Evolutionary conservation across 2,329 filamentous ascomycete genomes (phyloP), one percentile per base, ranked within the genome.

Genomic region (Colletotrichum sp.): DNA sequence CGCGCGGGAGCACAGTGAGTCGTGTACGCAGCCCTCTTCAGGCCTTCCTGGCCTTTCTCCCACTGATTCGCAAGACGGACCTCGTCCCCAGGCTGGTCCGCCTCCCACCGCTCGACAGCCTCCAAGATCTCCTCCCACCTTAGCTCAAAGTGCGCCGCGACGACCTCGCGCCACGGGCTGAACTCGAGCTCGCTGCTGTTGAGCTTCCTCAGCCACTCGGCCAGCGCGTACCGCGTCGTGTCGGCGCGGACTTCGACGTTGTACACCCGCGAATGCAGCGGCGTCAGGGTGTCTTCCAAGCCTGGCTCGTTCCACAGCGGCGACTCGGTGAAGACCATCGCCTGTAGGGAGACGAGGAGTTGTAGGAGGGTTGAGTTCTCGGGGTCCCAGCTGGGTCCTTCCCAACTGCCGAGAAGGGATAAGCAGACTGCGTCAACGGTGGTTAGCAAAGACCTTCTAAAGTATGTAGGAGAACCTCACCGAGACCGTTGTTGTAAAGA

Each of bases 271-370:
- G 66, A 52, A 21, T 52, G 44, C n/a, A 52, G 44, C 5, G 44
- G n/a, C 44, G 10, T 13, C 12, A 52, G n/a, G 6, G 3, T 4
- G 12, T 0, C 2, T 52, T 52, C 12, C n/a, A 21, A 7, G 86
- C 84, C 87, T 0, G 90, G 90, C 80, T 92, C 89, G 79, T 92
- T 92, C 83, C 86, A 88, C 80, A 84, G 89, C 2, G 90, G 90
- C 65, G 89, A 78, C 18, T 88, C 87, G 77, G 87, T 89, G 64
- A 92, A 85, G 24, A 92, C 87, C 90, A 92, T 90, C 34, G 86
- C 85, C 78, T 92, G 90, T 68, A 92, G 89, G 32, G 88, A 90
- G n/a, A 92, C 85, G 13, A 90, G 82, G 7, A 91, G 81, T 77
- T 90, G 89, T 6, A 90, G 82, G 4, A 91, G 81, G 5, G 89